Conservation (phyloP, 768 basidiomycete genomes). For the Hypsizygus marmoreus region DNA sequence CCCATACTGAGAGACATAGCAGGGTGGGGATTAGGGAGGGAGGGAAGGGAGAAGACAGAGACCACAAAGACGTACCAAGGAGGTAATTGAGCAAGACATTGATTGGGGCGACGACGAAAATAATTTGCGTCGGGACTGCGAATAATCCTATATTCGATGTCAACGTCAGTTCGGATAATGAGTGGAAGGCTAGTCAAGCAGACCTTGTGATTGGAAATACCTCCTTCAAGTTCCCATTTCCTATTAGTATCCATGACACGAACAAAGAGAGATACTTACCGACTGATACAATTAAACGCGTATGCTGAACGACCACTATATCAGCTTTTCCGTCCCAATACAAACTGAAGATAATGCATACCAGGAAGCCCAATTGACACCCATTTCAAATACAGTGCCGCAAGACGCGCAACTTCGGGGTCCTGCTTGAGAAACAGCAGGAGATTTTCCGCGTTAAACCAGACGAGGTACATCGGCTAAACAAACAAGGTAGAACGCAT, state of each 20-base stretch:
- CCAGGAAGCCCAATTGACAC: slow-evolving; percentile 78
- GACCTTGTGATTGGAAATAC: slow-evolving; percentile 85
- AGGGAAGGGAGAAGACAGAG: not conserved
- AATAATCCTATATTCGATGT: slow-evolving; percentile 59
- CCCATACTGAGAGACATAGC: slow-evolving; percentile 61
- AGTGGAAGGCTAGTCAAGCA: slow-evolving; percentile 2
- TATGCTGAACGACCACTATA: slow-evolving; percentile 35
- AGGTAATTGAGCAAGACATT: slow-evolving; percentile 84
- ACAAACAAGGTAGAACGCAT: slow-evolving; percentile 30
- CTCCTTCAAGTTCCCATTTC: slow-evolving; percentile 37
- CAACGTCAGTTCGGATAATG: slow-evolving; percentile 3
- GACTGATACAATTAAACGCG: slow-evolving; percentile 52
- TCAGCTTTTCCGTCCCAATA: slow-evolving; percentile 3
- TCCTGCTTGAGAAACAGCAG: slow-evolving; percentile 79
- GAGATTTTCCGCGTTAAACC: slow-evolving; percentile 83
- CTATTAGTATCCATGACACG: not conserved
- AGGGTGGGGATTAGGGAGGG: not conserved
- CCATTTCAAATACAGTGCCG: slow-evolving; percentile 75
- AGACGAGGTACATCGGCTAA: slow-evolving; percentile 63
- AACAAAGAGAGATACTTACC: slow-evolving; percentile 27
- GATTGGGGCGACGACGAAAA: slow-evolving; percentile 79
- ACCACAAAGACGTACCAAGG: slow-evolving; percentile 69
- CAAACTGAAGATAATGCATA: slow-evolving; percentile 23
- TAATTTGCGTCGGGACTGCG: slow-evolving; percentile 80
- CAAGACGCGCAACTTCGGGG: slow-evolving; percentile 78